Evolutionary conservation across 1,139 yeast species (phyloP).

Genomic region (Scheffersomyces lignicola): DNA sequence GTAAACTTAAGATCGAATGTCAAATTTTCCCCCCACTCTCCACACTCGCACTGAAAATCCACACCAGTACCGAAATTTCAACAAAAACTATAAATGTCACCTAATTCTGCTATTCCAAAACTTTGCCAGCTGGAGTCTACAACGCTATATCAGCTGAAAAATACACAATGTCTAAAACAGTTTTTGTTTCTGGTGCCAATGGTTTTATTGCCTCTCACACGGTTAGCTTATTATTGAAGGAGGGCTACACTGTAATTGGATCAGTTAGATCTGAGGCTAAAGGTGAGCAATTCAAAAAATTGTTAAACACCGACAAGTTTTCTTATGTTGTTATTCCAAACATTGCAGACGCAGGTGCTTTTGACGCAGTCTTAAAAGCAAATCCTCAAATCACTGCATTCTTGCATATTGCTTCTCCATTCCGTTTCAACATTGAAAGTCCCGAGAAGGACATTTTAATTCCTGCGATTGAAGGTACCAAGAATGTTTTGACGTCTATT

Average conservation of each 20-base stretch:
- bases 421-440: slow-evolving; percentile 15
- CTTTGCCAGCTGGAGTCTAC: too few species aligned
- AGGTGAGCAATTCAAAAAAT: slow-evolving; percentile 1
- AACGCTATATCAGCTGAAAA: too few species aligned
- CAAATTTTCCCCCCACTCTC: neutral
- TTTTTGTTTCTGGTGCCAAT: slow-evolving; percentile 28
- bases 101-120: neutral
- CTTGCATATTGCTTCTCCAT: slow-evolving; percentile 44
- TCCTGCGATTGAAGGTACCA: slow-evolving; percentile 26
- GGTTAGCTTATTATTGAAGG: slow-evolving; percentile 23
- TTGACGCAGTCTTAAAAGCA: slow-evolving; percentile 46
- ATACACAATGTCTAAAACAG: slow-evolving; percentile 5
- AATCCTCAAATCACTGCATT: slow-evolving; percentile 52
- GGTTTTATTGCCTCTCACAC: slow-evolving; percentile 33
- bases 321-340: slow-evolving; percentile 56
- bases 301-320: slow-evolving; percentile 21
- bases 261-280: slow-evolving; percentile 29
- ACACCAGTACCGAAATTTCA: slow-evolving; percentile 1
- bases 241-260: slow-evolving; percentile 33
- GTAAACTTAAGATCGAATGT: neutral
- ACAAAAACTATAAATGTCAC: slow-evolving; percentile 1
- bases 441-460: slow-evolving; percentile 18
- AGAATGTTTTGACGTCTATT: slow-evolving; percentile 24
- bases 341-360: slow-evolving; percentile 40
- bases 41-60: neutral